These are phyloP conservation scores for Starmera caribaea DNA, from an alignment of 805 yeast genomes.

Conservation along the genomic window DNA sequence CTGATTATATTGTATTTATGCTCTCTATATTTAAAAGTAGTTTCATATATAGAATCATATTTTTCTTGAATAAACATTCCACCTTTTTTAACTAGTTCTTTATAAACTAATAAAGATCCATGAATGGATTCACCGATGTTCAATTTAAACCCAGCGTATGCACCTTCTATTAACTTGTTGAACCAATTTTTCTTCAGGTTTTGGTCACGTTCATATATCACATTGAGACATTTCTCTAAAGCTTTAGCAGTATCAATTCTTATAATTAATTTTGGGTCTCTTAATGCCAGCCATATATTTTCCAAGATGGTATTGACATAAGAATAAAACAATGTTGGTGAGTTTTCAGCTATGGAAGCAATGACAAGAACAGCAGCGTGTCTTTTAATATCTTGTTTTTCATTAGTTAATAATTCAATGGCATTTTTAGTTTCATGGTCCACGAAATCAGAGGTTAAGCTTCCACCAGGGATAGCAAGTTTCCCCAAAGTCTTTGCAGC, in stretches of 20 bases:
- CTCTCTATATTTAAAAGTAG: constrained; percentile 64
- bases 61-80: constrained; percentile 65
- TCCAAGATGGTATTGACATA: constrained; percentile 73
- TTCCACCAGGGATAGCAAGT: constrained; percentile 82
- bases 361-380: constrained; percentile 87
- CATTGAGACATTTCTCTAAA: constrained; percentile 65
- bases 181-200: constrained; percentile 70
- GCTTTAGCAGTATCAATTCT: constrained; percentile 81
- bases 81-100: constrained; percentile 65
- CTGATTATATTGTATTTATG: constrained; percentile 69
- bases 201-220: constrained; percentile 70
- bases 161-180: constrained; percentile 55
- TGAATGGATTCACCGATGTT: constrained; percentile 66
- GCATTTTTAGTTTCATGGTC: constrained; percentile 86
- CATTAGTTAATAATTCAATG: constrained; percentile 85
- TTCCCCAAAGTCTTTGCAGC: constrained; percentile 87
- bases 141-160: constrained; percentile 46
- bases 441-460: constrained; percentile 84
- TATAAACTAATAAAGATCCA: constrained; percentile 73
- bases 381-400: constrained; percentile 73
- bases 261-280: constrained; percentile 67
- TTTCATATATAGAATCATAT: constrained; percentile 70
- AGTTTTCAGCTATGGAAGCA: constrained; percentile 73
- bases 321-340: constrained; percentile 75
- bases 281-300: constrained; percentile 78